Conservation (phyloP, 805 yeast genomes). For the Sugiyamaella qingdaonensis region DNA sequence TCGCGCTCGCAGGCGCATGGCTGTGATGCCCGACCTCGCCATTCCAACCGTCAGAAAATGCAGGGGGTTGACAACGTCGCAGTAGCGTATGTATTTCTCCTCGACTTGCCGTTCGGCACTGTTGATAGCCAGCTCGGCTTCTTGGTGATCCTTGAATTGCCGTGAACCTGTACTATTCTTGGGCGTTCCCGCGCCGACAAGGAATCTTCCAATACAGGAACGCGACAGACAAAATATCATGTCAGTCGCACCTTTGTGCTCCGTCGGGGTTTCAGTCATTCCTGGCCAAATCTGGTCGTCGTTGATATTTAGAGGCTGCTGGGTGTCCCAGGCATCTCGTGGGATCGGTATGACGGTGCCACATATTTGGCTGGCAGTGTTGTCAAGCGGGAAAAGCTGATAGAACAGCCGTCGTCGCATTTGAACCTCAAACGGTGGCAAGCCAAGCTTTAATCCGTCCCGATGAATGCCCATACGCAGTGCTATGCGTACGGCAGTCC, state of each 20-base stretch:
- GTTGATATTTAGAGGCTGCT: not conserved
- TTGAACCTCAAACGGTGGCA: conserved; percentile 3
- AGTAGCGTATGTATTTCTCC: conserved; percentile 2
- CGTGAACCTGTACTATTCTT: not conserved
- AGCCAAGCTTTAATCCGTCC: conserved; percentile 1
- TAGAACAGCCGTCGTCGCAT: conserved; percentile 1
- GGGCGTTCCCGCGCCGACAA: not conserved
- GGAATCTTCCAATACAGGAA: not conserved
- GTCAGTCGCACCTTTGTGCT: conserved; percentile 2
- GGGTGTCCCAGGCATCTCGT: not conserved
- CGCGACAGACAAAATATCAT: conserved; percentile 4
- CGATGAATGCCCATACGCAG: conserved; percentile 3
- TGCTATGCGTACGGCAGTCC: not conserved
- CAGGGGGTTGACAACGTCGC: conserved; percentile 3
- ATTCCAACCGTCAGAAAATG: not conserved
- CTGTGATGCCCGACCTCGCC: conserved; percentile 1
- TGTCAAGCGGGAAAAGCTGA: conserved; percentile 3
- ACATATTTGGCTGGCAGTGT: not conserved
- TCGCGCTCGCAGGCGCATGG: conserved; percentile 3
- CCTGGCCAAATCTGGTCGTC: conserved; percentile 5
- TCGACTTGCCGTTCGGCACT: not conserved
- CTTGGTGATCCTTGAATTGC: not conserved
- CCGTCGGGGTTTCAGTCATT: conserved; percentile 1
- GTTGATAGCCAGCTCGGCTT: not conserved
- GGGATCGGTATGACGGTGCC: not conserved